A percentile compares a stretch with the other conserved stretches of the same genome.
phyloP scores from a whole-genome alignment of 2,329 filamentous ascomycete species.

The Calonectria montana region DNA sequence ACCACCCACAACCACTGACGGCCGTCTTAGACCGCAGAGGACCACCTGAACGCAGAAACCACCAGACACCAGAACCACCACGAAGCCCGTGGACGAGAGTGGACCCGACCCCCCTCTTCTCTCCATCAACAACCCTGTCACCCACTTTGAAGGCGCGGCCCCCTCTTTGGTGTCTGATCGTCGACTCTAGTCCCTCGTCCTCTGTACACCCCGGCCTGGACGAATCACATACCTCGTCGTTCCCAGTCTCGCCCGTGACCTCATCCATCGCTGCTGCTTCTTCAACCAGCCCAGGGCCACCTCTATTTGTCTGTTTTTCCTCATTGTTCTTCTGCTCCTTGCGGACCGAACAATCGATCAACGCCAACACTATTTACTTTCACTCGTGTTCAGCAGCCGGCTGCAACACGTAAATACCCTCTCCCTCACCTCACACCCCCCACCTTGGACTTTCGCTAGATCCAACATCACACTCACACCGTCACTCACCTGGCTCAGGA shows the following conservation, averaged over 20 bases:
- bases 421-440: slow-evolving; percentile 11
- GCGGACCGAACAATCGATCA: slow-evolving; percentile 43
- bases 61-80: slow-evolving; percentile 33
- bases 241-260: slow-evolving; percentile 43
- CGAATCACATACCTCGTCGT: slow-evolving; percentile 40
- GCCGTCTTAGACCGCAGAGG: slow-evolving; percentile 25
- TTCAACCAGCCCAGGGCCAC: slow-evolving; percentile 40
- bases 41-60: slow-evolving; percentile 29
- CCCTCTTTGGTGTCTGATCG: slow-evolving; percentile 44
- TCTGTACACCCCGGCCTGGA: slow-evolving; percentile 28
- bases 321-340: slow-evolving; percentile 42
- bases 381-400: slow-evolving; percentile 45
- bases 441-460: slow-evolving; percentile 41
- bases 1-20: slow-evolving; percentile 22
- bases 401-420: slow-evolving; percentile 42
- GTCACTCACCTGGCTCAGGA: slow-evolving; percentile 15
- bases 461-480: slow-evolving; percentile 29
- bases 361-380: slow-evolving; percentile 36
- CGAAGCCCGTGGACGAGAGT: slow-evolving; percentile 37
- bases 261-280: slow-evolving; percentile 40
- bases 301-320: slow-evolving; percentile 32
- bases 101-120: slow-evolving; percentile 34
- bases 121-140: slow-evolving; percentile 32
- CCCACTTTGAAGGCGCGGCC: slow-evolving; percentile 35
- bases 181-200: slow-evolving; percentile 35